Evolutionary conservation across 2,329 filamentous ascomycete species (phyloP).

Genomic region (Aspergillus sp.): DNA sequence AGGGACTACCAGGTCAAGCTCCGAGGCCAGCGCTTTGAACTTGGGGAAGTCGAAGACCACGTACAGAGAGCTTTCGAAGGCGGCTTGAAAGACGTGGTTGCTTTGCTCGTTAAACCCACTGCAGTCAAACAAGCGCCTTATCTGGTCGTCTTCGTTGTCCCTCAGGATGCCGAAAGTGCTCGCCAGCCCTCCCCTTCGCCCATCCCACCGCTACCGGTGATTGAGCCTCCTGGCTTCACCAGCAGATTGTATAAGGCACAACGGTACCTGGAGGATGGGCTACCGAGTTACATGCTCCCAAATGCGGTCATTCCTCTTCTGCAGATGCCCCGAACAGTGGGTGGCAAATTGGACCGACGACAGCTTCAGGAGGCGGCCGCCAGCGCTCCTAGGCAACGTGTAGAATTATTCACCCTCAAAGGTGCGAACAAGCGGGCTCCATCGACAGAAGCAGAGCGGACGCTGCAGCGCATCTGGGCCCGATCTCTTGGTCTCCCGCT

Average conservation of each 20-base stretch:
- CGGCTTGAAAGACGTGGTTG: background rate
- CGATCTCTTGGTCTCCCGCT: constrained; percentile 1
- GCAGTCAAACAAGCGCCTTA: background rate
- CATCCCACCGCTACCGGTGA: background rate
- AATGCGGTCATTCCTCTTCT: constrained; percentile 3
- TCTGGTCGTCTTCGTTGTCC: background rate
- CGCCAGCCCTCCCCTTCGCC: background rate
- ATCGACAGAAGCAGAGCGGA: constrained; percentile 2
- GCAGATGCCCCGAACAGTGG: background rate
- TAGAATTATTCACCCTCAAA: background rate
- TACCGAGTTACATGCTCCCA: constrained; percentile 15
- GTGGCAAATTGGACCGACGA: constrained; percentile 12
- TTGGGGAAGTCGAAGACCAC: constrained; percentile 13
- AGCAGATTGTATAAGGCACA: background rate
- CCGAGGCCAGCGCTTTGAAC: constrained; percentile 47
- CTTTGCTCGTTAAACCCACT: background rate
- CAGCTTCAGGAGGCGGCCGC: constrained; percentile 3
- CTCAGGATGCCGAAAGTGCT: background rate
- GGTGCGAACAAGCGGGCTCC: background rate
- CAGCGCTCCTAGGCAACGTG: background rate
- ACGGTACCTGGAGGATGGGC: background rate
- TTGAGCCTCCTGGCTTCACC: background rate
- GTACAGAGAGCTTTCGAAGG: background rate
- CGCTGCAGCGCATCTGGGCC: constrained; percentile 8
- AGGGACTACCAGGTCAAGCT: constrained; percentile 66